Percentiles rank a stretch among this genome's conserved stretches.
These are phyloP conservation scores for Leptoxyphium fumago DNA, from an alignment of 2,329 filamentous ascomycete genomes.

Conservation along the genomic window DNA sequence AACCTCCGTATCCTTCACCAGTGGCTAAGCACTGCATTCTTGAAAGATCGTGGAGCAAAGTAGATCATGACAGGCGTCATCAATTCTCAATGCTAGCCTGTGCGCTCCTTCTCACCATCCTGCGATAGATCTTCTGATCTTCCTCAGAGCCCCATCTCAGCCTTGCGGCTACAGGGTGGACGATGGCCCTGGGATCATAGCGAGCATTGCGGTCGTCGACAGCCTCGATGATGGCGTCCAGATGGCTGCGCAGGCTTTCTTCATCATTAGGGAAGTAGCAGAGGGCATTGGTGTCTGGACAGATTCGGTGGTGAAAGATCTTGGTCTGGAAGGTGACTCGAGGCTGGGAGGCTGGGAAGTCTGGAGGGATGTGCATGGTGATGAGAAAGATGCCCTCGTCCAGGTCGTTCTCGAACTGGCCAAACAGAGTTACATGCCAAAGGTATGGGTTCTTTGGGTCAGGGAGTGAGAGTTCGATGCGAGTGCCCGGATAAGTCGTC, in stretches of 20 bases:
- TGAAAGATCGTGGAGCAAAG: too few relatives aligned
- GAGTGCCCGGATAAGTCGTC: conserved; percentile 42
- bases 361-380: conserved; percentile 62
- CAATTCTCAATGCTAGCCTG: conserved; percentile 35
- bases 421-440: conserved; percentile 81
- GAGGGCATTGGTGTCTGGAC: conserved; percentile 54
- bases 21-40: too few relatives aligned
- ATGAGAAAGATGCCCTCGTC: conserved; percentile 83
- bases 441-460: conserved; percentile 68
- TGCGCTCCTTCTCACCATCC: conserved; percentile 64
- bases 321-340: conserved; percentile 66
- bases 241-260: conserved; percentile 69
- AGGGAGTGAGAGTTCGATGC: conserved; percentile 62
- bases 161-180: conserved; percentile 73
- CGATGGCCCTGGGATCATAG: conserved; percentile 78
- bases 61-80: neutral
- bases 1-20: too few relatives aligned
- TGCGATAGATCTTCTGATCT: conserved; percentile 72
- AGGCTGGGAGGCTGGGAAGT: conserved; percentile 79
- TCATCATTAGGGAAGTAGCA: conserved; percentile 62
- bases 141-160: conserved; percentile 72
- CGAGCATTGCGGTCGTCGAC: conserved; percentile 80
- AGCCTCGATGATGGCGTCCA: conserved; percentile 65
- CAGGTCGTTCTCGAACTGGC: conserved; percentile 79
- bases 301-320: conserved; percentile 80